phyloP scores from a whole-genome alignment of 2,329 filamentous ascomycete genomes.

The Nemania bipapillata region DNA sequence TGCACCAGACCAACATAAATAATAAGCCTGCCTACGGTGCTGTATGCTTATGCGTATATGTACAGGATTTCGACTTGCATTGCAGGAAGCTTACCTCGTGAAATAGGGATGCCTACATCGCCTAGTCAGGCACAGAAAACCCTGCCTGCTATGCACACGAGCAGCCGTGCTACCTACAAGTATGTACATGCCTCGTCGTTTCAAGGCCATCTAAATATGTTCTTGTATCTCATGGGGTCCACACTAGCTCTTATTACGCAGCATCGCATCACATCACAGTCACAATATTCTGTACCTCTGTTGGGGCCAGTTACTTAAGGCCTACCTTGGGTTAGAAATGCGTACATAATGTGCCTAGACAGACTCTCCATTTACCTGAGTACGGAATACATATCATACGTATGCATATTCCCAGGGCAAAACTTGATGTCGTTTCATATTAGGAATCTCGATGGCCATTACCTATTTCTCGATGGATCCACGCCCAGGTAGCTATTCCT shows the following conservation, averaged over 20 bases:
- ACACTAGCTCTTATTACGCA: not conserved
- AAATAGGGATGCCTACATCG: constrained; percentile 7
- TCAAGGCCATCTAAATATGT: not conserved
- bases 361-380: not conserved
- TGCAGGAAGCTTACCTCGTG: not conserved
- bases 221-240: constrained; percentile 4
- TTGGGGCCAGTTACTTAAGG: not conserved
- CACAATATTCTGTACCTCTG: not conserved
- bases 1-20: not conserved
- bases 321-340: too few species aligned
- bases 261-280: not conserved
- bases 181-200: not conserved
- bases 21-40: not conserved
- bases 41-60: not conserved
- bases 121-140: constrained; percentile 3
- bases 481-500: not conserved
- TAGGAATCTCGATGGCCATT: not conserved
- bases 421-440: not conserved
- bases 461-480: not conserved
- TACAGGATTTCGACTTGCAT: constrained; percentile 4
- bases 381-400: too few species aligned
- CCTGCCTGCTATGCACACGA: not conserved
- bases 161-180: not conserved
- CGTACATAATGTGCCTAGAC: not conserved
- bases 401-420: not conserved